Conservation (phyloP, 2,329 filamentous ascomycete species). For the Xylogone sp. region DNA sequence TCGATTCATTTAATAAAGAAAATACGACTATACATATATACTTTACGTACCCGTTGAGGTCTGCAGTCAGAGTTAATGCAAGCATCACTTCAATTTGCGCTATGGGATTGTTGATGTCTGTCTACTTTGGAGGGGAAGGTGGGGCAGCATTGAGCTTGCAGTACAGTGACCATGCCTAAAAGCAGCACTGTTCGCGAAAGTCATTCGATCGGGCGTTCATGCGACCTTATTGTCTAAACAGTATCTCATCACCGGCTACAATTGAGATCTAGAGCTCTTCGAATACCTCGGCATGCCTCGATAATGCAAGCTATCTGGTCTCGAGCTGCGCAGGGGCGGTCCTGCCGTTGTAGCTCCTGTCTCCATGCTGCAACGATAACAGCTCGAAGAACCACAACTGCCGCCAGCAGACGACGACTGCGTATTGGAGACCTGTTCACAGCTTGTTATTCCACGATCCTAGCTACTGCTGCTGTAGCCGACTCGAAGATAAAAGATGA, state of each 20-base stretch:
- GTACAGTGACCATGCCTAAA: background rate
- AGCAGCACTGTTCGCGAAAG: constrained; percentile 3
- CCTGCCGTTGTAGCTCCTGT: constrained; percentile 62
- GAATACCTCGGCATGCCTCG: constrained; percentile 18
- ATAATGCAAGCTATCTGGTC: constrained; percentile 68
- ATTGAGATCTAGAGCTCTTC: background rate
- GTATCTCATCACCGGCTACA: too few relatives aligned
- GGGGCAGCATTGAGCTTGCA: background rate
- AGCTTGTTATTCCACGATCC: constrained; percentile 63
- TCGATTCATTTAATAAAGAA: constrained; percentile 7
- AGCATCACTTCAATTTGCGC: constrained; percentile 44
- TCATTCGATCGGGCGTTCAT: background rate
- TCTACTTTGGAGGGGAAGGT: too few relatives aligned
- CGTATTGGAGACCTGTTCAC: constrained; percentile 55
- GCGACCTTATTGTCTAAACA: background rate
- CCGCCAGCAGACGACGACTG: constrained; percentile 44
- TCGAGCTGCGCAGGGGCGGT: constrained; percentile 59
- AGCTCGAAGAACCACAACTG: constrained; percentile 47
- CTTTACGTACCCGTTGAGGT: constrained; percentile 59
- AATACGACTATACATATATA: constrained; percentile 1
- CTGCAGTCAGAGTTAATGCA: constrained; percentile 62
- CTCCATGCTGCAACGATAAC: constrained; percentile 44
- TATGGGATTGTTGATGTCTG: background rate
- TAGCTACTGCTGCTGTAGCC: constrained; percentile 59
- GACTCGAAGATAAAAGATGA: constrained; percentile 58